These are phyloP conservation scores for Ceratocystis huliohia DNA, from an alignment of 2,329 filamentous ascomycete genomes.

Conservation along the genomic window DNA sequence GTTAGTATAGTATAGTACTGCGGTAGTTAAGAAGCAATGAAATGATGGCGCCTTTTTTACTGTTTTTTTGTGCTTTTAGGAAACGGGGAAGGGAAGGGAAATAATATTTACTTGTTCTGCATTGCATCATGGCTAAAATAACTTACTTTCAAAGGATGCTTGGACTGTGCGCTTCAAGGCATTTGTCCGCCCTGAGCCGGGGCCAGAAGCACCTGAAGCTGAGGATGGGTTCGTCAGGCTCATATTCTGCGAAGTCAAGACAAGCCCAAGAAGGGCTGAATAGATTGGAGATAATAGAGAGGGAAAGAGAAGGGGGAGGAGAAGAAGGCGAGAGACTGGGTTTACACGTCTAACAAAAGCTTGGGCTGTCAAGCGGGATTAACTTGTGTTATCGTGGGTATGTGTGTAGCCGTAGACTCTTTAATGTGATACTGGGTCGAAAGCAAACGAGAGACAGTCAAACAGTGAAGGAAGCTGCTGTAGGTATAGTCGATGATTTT, in stretches of 20 bases:
- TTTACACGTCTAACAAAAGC: too few species aligned
- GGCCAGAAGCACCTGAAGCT: conserved; percentile 37
- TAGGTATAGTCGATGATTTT: not conserved
- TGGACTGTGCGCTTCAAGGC: conserved; percentile 39
- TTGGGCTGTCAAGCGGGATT: not conserved
- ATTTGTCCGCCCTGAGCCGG: conserved; percentile 36
- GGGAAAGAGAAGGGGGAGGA: not conserved
- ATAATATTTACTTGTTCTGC: too few species aligned
- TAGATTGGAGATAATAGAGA: not conserved
- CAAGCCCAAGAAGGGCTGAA: not conserved
- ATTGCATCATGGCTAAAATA: not conserved
- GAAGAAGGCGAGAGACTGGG: too few species aligned
- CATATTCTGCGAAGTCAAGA: conserved; percentile 28
- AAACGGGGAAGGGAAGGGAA: too few species aligned
- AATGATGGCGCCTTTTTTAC: too few species aligned
- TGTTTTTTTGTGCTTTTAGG: too few species aligned
- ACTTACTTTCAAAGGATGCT: conserved; percentile 31
- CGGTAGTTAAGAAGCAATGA: too few species aligned
- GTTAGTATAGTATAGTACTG: not conserved
- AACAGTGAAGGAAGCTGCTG: not conserved
- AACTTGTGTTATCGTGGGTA: not conserved
- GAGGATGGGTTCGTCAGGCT: conserved; percentile 43
- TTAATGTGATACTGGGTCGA: not conserved
- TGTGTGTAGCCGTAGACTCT: not conserved
- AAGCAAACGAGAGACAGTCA: not conserved